Percentiles rank a stretch among this genome's conserved stretches.
Conservation (phyloP, 140 eudicot genomes). For the Bidens hawaiensis region DNA sequence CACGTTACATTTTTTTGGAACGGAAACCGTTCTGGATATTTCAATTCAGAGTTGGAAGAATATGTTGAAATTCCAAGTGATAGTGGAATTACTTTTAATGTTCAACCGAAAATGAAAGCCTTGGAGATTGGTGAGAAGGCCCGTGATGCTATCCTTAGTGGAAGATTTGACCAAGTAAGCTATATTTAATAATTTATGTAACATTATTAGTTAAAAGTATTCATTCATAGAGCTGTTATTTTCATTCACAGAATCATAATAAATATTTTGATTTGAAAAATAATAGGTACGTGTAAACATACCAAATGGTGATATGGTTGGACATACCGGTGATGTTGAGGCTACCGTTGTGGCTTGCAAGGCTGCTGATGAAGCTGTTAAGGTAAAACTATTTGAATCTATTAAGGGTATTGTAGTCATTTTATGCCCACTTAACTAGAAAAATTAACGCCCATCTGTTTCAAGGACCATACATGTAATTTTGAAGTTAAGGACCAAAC, state of each 20-base stretch:
- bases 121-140: slow-evolving; percentile 92
- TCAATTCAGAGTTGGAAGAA: slow-evolving; percentile 79
- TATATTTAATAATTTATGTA: not conserved
- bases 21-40: slow-evolving; percentile 96
- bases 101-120: slow-evolving; percentile 90
- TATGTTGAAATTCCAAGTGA: slow-evolving; percentile 98
- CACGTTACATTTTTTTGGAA: slow-evolving; percentile 99
- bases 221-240: not conserved
- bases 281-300: slow-evolving; percentile 83
- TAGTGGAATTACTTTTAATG: slow-evolving; percentile 85
- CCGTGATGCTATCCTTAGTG: slow-evolving; percentile 87
- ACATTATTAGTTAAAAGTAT: not conserved
- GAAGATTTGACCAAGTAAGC: slow-evolving; percentile 81
- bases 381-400: slow-evolving; percentile 40
- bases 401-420: not conserved
- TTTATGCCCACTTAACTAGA: too few species aligned
- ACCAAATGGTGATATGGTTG: slow-evolving; percentile 95
- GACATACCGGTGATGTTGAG: slow-evolving; percentile 90
- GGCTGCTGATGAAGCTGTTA: slow-evolving; percentile 95
- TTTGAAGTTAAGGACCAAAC: too few species aligned
- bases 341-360: slow-evolving; percentile 91
- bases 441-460: too few species aligned
- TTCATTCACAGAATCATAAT: not conserved
- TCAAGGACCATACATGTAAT: too few species aligned
- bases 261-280: not conserved